phyloP scores from a whole-genome alignment of 164 flowering plant species.

The Piper betle region DNA sequence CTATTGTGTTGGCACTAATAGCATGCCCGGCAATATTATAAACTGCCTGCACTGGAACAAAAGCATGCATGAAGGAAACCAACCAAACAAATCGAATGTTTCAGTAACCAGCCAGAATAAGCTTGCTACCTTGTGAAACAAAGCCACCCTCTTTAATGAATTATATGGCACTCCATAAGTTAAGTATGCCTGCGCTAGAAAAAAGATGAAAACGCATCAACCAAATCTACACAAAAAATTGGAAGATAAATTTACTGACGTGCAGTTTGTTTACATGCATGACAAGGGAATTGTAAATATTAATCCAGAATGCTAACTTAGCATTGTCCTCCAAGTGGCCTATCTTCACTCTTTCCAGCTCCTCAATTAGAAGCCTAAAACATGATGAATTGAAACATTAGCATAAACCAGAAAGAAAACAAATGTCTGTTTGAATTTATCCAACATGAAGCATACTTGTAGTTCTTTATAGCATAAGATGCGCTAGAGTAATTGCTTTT shows the following conservation, averaged over 20 bases:
- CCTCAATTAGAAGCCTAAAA: slow-evolving; percentile 70
- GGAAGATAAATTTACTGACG: background rate
- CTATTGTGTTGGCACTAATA: slow-evolving; percentile 64
- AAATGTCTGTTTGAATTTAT: background rate
- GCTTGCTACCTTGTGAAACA: slow-evolving; percentile 75
- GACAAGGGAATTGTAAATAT: slow-evolving; percentile 69
- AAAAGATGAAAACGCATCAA: slow-evolving; percentile 6
- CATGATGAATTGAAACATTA: slow-evolving; percentile 4
- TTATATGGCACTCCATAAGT: slow-evolving; percentile 69
- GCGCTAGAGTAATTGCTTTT: slow-evolving; percentile 50
- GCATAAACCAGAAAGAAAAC: background rate
- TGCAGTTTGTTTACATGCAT: slow-evolving; percentile 60
- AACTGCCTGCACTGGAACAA: slow-evolving; percentile 71
- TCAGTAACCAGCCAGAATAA: background rate
- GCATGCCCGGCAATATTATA: slow-evolving; percentile 72
- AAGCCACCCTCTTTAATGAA: slow-evolving; percentile 63
- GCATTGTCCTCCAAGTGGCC: slow-evolving; percentile 51
- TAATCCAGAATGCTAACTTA: slow-evolving; percentile 88
- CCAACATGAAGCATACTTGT: slow-evolving; percentile 29
- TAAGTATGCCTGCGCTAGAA: slow-evolving; percentile 53
- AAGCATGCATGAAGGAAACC: slow-evolving; percentile 8
- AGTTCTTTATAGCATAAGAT: slow-evolving; percentile 58
- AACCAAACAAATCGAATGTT: background rate
- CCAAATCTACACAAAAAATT: background rate
- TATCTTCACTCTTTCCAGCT: slow-evolving; percentile 57